These are phyloP conservation scores for Stylonectria norvegica DNA, from an alignment of 2,329 filamentous ascomycete genomes.

Conservation along the genomic window DNA sequence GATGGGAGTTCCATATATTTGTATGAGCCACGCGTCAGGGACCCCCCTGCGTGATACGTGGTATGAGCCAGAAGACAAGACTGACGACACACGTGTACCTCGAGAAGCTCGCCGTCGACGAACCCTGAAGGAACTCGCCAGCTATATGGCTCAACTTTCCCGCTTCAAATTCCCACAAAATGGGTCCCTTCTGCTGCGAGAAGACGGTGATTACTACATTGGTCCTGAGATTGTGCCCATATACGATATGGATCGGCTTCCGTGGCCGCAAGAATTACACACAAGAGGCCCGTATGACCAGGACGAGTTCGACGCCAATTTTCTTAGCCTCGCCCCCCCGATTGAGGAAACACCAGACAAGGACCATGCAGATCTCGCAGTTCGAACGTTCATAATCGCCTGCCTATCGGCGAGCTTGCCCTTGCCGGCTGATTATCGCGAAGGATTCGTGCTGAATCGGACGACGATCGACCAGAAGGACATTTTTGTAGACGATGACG, in stretches of 20 bases:
- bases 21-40: no score
- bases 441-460: background rate
- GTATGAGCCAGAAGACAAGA: no score
- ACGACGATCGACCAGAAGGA: background rate
- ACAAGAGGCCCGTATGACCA: background rate
- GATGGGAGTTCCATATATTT: no score
- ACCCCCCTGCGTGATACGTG: no score
- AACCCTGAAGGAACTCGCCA: background rate
- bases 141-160: conserved; percentile 2
- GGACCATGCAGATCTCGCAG: no score
- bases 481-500: conserved; percentile 1
- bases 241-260: background rate
- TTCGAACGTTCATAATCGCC: no score
- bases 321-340: no score
- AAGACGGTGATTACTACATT: background rate
- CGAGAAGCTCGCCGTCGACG: background rate
- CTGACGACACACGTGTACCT: background rate
- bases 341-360: no score
- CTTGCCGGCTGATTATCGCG: background rate
- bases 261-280: background rate
- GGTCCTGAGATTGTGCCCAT: background rate
- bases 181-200: background rate
- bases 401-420: background rate
- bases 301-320: background rate
- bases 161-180: background rate